A percentile compares a stretch with the other conserved stretches of the same genome.
Conservation (phyloP, 176 grass and related monocot species). For the Oryza meridionalis region DNA sequence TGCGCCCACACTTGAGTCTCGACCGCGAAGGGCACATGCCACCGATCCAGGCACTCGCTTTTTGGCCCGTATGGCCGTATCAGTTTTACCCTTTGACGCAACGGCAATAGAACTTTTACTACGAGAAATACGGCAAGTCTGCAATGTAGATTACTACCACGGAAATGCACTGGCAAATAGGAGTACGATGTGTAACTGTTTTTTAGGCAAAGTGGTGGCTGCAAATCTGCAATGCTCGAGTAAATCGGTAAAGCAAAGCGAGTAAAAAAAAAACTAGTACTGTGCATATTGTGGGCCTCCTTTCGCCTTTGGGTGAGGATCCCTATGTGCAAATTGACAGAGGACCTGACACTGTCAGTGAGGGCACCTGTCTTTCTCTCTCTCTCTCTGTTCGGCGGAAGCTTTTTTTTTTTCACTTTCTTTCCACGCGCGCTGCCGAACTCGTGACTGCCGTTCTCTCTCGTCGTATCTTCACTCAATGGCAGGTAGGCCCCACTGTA, state of each 20-base stretch:
- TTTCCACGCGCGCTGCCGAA: slow-evolving; percentile 11
- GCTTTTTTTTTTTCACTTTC: slow-evolving; percentile 39
- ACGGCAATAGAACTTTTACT: not conserved
- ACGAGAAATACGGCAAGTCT: not conserved
- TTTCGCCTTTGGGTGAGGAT: slow-evolving; percentile 24
- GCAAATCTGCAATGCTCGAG: not conserved
- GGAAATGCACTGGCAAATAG: not conserved
- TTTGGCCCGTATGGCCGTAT: not conserved
- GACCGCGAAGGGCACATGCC: not conserved
- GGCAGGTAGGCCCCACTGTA: not conserved
- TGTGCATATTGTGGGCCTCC: not conserved
- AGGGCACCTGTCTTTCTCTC: not conserved
- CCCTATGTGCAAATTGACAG: slow-evolving; percentile 4
- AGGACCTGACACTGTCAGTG: slow-evolving; percentile 19
- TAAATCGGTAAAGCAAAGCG: not conserved
- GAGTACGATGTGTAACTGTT: too few species aligned
- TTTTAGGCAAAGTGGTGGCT: not conserved
- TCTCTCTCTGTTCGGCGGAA: slow-evolving; percentile 29
- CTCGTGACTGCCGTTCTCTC: not conserved
- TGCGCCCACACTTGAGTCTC: not conserved
- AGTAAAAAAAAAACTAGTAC: not conserved
- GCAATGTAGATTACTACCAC: not conserved
- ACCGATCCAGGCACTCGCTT: not conserved
- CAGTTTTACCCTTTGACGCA: not conserved
- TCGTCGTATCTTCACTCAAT: not conserved